These are phyloP conservation scores for Mediolabrus comicus DNA, from an alignment of 108 stramenopile species.

Conservation along the genomic window DNA sequence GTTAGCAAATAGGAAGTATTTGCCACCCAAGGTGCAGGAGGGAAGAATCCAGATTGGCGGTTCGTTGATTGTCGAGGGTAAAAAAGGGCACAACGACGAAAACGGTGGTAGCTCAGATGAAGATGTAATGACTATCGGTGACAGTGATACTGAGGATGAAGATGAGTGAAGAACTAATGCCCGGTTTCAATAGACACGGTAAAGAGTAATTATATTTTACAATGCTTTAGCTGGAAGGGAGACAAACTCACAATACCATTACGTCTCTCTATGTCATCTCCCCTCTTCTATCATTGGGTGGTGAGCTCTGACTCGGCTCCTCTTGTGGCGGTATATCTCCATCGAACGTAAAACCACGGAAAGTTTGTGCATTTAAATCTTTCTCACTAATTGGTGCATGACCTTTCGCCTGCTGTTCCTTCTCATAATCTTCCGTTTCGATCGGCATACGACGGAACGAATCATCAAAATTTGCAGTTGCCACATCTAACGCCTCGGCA, in stretches of 20 bases:
- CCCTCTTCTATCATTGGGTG: slow-evolving; percentile 1
- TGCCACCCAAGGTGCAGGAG: slow-evolving; percentile 71
- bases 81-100: slow-evolving; percentile 25
- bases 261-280: not conserved
- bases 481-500: slow-evolving; percentile 66
- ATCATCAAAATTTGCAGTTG: slow-evolving; percentile 87
- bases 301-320: not conserved
- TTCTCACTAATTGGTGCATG: slow-evolving; percentile 45
- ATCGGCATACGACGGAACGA: slow-evolving; percentile 84
- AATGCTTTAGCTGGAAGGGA: not conserved
- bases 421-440: slow-evolving; percentile 72
- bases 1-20: slow-evolving; percentile 57
- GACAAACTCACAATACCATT: not conserved
- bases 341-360: slow-evolving; percentile 85
- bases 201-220: not conserved
- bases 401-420: slow-evolving; percentile 43
- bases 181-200: not conserved
- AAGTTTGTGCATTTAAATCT: slow-evolving; percentile 77
- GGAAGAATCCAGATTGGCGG: slow-evolving; percentile 83
- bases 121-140: slow-evolving; percentile 77
- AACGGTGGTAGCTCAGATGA: slow-evolving; percentile 42
- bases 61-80: slow-evolving; percentile 53
- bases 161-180: not conserved
- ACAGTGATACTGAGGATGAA: slow-evolving; percentile 49
- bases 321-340: slow-evolving; percentile 23